Conservation (phyloP, 164 flowering plant genomes). For the Aristolochia californica region DNA sequence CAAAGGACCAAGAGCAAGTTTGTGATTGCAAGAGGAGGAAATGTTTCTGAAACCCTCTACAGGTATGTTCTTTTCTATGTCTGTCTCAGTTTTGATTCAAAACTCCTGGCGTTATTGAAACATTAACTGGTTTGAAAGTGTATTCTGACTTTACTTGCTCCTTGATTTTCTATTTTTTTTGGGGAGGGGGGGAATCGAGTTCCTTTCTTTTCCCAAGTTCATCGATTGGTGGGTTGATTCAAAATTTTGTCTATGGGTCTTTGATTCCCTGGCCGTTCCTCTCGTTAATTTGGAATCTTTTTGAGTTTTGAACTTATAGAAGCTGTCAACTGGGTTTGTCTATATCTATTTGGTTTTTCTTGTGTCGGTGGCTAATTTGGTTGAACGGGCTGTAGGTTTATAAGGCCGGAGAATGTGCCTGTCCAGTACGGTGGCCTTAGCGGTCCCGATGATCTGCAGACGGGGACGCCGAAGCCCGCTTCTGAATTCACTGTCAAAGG, state of each 20-base stretch:
- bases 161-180: too few relatives aligned
- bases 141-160: not conserved
- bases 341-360: not conserved
- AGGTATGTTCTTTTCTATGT: slow-evolving; percentile 32
- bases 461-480: slow-evolving; percentile 79
- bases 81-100: not conserved
- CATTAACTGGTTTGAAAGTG: not conserved
- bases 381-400: slow-evolving; percentile 30
- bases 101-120: not conserved
- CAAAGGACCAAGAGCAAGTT: slow-evolving; percentile 98
- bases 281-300: too few relatives aligned
- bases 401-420: slow-evolving; percentile 86
- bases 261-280: too few relatives aligned
- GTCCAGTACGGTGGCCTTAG: slow-evolving; percentile 86
- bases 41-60: slow-evolving; percentile 85
- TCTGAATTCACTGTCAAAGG: slow-evolving; percentile 90
- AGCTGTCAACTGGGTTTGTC: slow-evolving; percentile 1
- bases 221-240: too few relatives aligned
- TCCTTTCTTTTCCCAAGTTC: too few relatives aligned
- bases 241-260: too few relatives aligned
- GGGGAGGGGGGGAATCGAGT: too few relatives aligned
- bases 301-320: not conserved
- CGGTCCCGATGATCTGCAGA: slow-evolving; percentile 46
- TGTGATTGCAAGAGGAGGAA: slow-evolving; percentile 72
- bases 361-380: not conserved